Conservation (phyloP, 495 filamentous ascomycete genomes). For the Aspergillus asperescens region DNA sequence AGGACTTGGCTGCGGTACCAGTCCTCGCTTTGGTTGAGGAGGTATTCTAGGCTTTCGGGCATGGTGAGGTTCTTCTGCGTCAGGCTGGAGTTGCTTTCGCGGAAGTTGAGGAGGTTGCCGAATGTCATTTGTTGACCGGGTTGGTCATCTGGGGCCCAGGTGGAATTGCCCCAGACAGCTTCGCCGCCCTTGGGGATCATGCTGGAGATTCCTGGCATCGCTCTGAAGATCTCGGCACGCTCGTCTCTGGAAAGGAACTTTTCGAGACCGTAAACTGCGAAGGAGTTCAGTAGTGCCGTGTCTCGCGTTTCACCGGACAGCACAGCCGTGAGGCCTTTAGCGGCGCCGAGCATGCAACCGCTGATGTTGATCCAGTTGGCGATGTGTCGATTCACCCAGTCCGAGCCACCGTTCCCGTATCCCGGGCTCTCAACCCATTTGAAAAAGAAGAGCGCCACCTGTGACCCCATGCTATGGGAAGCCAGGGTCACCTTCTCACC, state of each 20-base stretch:
- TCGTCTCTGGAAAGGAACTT: slow-evolving; percentile 89
- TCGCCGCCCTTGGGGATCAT: slow-evolving; percentile 97
- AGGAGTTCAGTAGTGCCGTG: slow-evolving; percentile 94
- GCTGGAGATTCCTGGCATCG: slow-evolving; percentile 92
- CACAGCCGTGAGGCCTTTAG: slow-evolving; percentile 86
- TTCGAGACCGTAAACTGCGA: slow-evolving; percentile 94
- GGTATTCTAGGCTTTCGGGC: slow-evolving; percentile 67
- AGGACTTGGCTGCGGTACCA: slow-evolving; percentile 77
- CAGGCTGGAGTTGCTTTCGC: slow-evolving; percentile 57
- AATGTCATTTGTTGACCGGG: slow-evolving; percentile 65
- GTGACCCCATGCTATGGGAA: slow-evolving; percentile 95
- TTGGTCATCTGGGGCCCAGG: slow-evolving; percentile 83
- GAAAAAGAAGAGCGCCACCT: slow-evolving; percentile 93
- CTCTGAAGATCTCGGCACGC: slow-evolving; percentile 87
- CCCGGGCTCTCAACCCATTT: slow-evolving; percentile 87
- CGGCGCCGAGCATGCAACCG: slow-evolving; percentile 93
- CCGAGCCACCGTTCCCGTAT: slow-evolving; percentile 72
- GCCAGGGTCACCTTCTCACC: slow-evolving; percentile 79
- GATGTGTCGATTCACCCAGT: slow-evolving; percentile 87
- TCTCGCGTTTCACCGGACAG: slow-evolving; percentile 97
- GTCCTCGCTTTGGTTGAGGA: slow-evolving; percentile 67
- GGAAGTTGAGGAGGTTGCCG: slow-evolving; percentile 84
- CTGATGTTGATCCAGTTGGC: slow-evolving; percentile 97
- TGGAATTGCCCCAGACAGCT: slow-evolving; percentile 86
- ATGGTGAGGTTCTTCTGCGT: slow-evolving; percentile 74